Base-by-base conservation (phyloP, 2,329 filamentous ascomycete genomes). In the Periglandula ipomoeae region DNA sequence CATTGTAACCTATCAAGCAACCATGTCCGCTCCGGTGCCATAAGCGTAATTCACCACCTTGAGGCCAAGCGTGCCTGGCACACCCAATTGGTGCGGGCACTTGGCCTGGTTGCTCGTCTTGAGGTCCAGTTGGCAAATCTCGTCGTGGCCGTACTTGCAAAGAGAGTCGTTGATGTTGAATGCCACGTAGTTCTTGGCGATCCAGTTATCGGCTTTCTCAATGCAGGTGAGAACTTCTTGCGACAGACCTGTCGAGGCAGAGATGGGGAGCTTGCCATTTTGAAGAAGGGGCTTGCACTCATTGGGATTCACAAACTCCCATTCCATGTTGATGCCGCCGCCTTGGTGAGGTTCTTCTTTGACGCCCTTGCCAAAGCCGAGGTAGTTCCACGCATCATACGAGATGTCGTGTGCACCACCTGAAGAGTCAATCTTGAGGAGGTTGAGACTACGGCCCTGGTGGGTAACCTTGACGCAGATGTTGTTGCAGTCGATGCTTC, bases 331-430 rank as follows among this genome's bases (percentile, higher is more conserved):
- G 39, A 76, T 63, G 44, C 72, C 71, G 41, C 78, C 78, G 50
- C 76, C 77, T 32, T 59, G 50, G 3, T 68, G 63, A 13, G 76
- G 76, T 44, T 67, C 58, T 13, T 67, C 59, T 7, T 62, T 65
- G 37, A 77, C 78, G 11, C 69, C 66, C 52, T 69, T 57, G 53
- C 77, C 77, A 30, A 70, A 75, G 56, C 63, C 62, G 37, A 82
- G 74, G 57, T 75, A 74, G 68, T 79, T 79, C 75, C 76, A 82
- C 44, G 78, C 77, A 53, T 81, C 78, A 66, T 81, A 82, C 50
- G 68, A 73, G 65, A 82, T 73, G 62, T 82, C 79, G 61, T 78
- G 61, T 46, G 77, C 78, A 44, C 76, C 77, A 37, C 66, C 69
- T 0, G 77, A 81, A 46, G 67, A 62, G 66, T 81, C 79, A 53